Base-by-base conservation (phyloP, 345 rosid species). In the Nephelium lappaceum region DNA sequence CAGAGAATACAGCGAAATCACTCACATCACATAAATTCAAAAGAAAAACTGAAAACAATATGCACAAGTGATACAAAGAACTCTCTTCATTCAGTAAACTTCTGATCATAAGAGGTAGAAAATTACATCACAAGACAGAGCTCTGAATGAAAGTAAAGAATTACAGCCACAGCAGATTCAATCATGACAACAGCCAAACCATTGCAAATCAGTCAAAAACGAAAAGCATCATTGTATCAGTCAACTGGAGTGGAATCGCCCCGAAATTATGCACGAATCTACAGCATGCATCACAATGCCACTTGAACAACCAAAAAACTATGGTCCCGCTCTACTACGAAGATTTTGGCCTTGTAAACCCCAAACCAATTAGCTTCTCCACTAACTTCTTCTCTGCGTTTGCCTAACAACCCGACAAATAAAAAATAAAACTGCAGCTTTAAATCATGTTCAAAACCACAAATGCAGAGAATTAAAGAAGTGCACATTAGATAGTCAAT, bases 361-460 rank as follows among this genome's bases (percentile, higher is more conserved):
- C 95, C 84, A 93, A 83, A 81, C 81, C 68, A 39, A 88, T 89
- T 51, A 93, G 88, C 93, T 93, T 93, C 86, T 88, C 84, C 24
- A 92, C 85, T 86, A 95, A 76, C 75, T 85, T 89, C 84, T 83
- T 93, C 88, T 93, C 95, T 5, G 93, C 98, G 83, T 85, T 91
- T 39, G 91, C 93, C 99, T 95, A 82, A 73, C 36, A 78, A 81
- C 65, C 62, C 21, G 69, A 74, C 58, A 67, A 71, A 47, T 47
- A 25, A 39, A 60, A 67, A 19, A 41, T 1, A 31, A 66, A 25
- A 67, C n/a, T 12, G 3, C 36, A 31, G 36, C 36, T 31, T 31
- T 31, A 1, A 67, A 53, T 15, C 38, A 21, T 9, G 31, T n/a
- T 36, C 63, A 47, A 31, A 39, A 31, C 36, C 3, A 62, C 63